Conservation (phyloP, 805 yeast genomes). For the Hanseniaspora occidentalis region DNA sequence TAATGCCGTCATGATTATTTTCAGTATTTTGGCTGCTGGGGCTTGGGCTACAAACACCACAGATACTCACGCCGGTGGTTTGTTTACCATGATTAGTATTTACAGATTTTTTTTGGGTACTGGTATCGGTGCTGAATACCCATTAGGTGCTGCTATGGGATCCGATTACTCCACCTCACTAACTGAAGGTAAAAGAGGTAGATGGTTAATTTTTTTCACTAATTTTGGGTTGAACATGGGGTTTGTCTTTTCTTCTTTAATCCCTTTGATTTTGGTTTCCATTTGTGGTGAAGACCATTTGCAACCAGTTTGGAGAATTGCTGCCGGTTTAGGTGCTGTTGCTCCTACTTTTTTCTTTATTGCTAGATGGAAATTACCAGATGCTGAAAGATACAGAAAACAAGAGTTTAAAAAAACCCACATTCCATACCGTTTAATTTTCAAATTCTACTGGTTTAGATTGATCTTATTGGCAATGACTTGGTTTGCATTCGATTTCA, state of each 20-base stretch:
- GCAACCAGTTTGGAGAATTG: constrained; percentile 81
- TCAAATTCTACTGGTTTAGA: constrained; percentile 81
- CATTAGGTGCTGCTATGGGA: constrained; percentile 77
- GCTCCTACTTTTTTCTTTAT: constrained; percentile 72
- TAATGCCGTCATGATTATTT: constrained; percentile 58
- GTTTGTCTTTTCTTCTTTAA: constrained; percentile 72
- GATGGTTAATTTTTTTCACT: constrained; percentile 84
- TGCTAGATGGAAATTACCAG: constrained; percentile 63
- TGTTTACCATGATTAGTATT: constrained; percentile 72
- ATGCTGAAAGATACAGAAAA: constrained; percentile 59
- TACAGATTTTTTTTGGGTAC: constrained; percentile 82
- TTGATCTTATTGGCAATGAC: constrained; percentile 55
- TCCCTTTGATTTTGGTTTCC: constrained; percentile 77
- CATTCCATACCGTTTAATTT: constrained; percentile 50
- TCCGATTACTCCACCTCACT: constrained; percentile 91
- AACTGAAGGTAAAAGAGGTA: constrained; percentile 71
- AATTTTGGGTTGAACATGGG: constrained; percentile 81
- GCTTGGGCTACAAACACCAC: constrained; percentile 59
- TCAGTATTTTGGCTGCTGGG: constrained; percentile 70
- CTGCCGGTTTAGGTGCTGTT: constrained; percentile 81
- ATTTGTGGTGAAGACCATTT: constrained; percentile 62
- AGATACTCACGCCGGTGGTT: constrained; percentile 50
- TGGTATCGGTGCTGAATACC: constrained; percentile 92
- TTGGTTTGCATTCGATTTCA: constrained; percentile 90
- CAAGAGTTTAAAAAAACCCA: constrained; percentile 50